phyloP scores from a whole-genome alignment of 1,284 basidiomycete species.

The Polyporus tsugae region DNA sequence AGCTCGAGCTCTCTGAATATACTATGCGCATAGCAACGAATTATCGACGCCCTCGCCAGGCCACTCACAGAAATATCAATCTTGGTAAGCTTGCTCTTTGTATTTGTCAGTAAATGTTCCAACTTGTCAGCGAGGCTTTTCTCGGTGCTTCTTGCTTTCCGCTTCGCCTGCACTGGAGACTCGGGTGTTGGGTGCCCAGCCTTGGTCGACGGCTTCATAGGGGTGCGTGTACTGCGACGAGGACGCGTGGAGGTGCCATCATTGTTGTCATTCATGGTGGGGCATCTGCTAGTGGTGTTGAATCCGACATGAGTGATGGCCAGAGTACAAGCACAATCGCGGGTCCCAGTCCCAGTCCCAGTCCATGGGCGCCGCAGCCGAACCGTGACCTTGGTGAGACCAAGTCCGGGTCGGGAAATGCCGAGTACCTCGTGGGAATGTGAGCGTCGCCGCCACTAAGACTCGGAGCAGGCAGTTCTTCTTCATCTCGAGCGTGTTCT shows the following conservation, averaged over 20 bases:
- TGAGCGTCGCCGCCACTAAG: no score
- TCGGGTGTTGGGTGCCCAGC: background rate
- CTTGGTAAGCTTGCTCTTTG: slow-evolving; percentile 58
- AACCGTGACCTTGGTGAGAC: no score
- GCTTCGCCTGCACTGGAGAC: slow-evolving; percentile 19
- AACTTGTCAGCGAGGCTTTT: slow-evolving; percentile 32
- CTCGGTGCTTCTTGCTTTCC: slow-evolving; percentile 29
- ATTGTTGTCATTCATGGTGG: background rate
- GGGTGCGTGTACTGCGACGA: slow-evolving; percentile 21
- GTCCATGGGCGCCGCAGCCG: no score
- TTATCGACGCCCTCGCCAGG: background rate
- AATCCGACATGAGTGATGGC: background rate
- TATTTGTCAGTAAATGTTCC: slow-evolving; percentile 51
- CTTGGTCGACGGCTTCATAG: slow-evolving; percentile 13
- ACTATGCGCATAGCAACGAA: background rate
- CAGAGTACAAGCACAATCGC: background rate
- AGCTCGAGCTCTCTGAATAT: slow-evolving; percentile 14
- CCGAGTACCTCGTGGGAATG: no score
- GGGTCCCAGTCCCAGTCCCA: no score
- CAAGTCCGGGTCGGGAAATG: no score
- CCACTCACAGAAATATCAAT: slow-evolving; percentile 61
- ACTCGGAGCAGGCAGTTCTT: no score
- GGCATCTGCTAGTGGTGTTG: background rate
- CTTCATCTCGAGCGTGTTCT: no score
- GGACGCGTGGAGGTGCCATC: background rate